These are phyloP conservation scores for Silene coronaria DNA, from an alignment of 179 eudicot species.

Conservation along the genomic window DNA sequence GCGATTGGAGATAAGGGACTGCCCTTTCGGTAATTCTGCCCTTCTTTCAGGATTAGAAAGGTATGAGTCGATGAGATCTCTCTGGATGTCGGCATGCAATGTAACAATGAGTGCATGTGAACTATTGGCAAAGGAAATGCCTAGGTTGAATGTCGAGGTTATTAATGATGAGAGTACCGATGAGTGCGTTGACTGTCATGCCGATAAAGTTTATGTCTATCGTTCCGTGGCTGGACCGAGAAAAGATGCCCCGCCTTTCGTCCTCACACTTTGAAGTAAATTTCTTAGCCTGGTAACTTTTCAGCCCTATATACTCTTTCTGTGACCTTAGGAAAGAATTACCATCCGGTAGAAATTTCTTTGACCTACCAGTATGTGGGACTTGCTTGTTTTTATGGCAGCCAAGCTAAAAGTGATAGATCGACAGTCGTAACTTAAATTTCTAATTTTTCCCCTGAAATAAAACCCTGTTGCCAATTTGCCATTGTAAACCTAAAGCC, in stretches of 20 bases:
- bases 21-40: conserved; percentile 67
- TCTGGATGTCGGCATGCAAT: conserved; percentile 82
- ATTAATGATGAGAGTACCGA: conserved; percentile 60
- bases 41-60: conserved; percentile 66
- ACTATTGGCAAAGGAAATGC: conserved; percentile 57
- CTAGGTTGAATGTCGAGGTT: conserved; percentile 80
- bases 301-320: background rate
- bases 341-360: background rate
- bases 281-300: conserved; percentile 16
- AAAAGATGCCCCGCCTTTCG: conserved; percentile 76
- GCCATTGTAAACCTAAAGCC: background rate
- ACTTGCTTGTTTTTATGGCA: background rate
- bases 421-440: background rate
- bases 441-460: background rate
- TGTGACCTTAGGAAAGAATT: background rate
- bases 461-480: background rate
- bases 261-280: conserved; percentile 49
- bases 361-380: background rate
- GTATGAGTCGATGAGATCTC: conserved; percentile 69
- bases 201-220: conserved; percentile 72
- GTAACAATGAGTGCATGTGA: conserved; percentile 62
- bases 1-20: conserved; percentile 69
- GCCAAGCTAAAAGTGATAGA: background rate
- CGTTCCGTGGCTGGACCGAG: conserved; percentile 75
- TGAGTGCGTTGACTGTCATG: conserved; percentile 44